Percentiles rank a stretch among this genome's conserved stretches.
These are phyloP conservation scores for Kingdonia uniflora DNA, from an alignment of 164 flowering plant genomes.

Conservation along the genomic window DNA sequence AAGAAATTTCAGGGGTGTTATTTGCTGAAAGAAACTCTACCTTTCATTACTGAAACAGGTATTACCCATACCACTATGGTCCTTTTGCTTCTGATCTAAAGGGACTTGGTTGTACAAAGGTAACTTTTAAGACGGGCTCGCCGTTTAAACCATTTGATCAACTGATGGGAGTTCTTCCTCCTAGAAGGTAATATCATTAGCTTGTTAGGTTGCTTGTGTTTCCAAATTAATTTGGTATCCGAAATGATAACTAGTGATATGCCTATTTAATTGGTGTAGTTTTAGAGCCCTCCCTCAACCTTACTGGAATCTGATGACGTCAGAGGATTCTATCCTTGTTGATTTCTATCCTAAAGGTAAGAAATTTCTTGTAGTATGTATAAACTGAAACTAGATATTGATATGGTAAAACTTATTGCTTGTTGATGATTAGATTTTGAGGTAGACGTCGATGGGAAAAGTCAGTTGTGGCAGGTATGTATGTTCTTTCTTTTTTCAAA, in stretches of 20 bases:
- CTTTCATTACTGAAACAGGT: slow-evolving; percentile 85
- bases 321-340: slow-evolving; percentile 62
- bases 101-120: slow-evolving; percentile 64
- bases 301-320: slow-evolving; percentile 70
- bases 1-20: no score
- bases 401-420: no score
- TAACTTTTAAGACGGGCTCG: slow-evolving; percentile 78
- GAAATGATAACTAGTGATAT: no score
- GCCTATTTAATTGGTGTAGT: slow-evolving; percentile 46
- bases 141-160: slow-evolving; percentile 99
- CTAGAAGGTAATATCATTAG: slow-evolving; percentile 97
- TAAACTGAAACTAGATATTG: no score
- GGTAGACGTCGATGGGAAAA: slow-evolving; percentile 96
- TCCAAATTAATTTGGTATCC: no score
- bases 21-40: no score
- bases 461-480: slow-evolving; percentile 90
- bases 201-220: no score
- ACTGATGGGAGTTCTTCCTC: slow-evolving; percentile 92
- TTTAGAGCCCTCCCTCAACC: slow-evolving; percentile 68
- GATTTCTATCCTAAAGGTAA: slow-evolving; percentile 82
- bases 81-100: slow-evolving; percentile 99
- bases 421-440: slow-evolving; percentile 83
- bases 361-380: slow-evolving; percentile 9
- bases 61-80: slow-evolving; percentile 94
- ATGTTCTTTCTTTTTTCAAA: not conserved